Base-by-base conservation (phyloP, 2,329 filamentous ascomycete genomes). In the Hysterium pulicare region DNA sequence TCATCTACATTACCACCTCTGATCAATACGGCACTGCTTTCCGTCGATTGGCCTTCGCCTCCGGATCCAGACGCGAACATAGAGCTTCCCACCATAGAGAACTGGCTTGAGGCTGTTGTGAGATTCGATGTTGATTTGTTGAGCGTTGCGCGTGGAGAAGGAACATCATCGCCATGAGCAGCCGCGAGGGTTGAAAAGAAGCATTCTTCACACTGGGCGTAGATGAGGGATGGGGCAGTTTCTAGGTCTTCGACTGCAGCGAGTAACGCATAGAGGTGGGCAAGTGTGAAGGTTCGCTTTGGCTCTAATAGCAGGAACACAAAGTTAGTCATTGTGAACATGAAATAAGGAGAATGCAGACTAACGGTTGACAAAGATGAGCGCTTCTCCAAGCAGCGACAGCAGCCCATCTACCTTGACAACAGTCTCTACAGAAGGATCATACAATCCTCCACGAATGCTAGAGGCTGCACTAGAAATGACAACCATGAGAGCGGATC, bases 391-490 rank as follows among this genome's bases (percentile, higher is more conserved):
- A 1, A 97, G 76, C 11, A 97, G 74, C 3, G 86, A 82, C 7
- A 96, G 74, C 17, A 97, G 69, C 40, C 90, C 90, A 55, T 97
- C 91, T 48, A 94, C 87, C 54, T 87, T 87, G 15, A 96, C 86
- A 5, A 95, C 88, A 0, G 87, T 83, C 58, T 90, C 86, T 10
- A 87, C 80, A 15, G 81, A 78, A 19, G 83, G 82, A 59, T 97
- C 90, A 62, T 90, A 95, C 2, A 96, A 74, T 1, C 91, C 91
- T 42, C 91, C 91, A 44, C 87, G 86, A 55, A 97, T 95, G 61
- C 88, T 91, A 64, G 95, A 90, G 44, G 87, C 86, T 2, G 91
- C 85, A 60, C 87, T 93, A 41, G 84, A 81, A 54, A 96, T 86
- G 45, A 95, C 84, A n/a, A 88, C 85, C 33, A 88, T 75, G 38